Evolutionary conservation across 495 filamentous ascomycete genomes (phyloP).

Genomic region (Aspergillus bridgeri): DNA sequence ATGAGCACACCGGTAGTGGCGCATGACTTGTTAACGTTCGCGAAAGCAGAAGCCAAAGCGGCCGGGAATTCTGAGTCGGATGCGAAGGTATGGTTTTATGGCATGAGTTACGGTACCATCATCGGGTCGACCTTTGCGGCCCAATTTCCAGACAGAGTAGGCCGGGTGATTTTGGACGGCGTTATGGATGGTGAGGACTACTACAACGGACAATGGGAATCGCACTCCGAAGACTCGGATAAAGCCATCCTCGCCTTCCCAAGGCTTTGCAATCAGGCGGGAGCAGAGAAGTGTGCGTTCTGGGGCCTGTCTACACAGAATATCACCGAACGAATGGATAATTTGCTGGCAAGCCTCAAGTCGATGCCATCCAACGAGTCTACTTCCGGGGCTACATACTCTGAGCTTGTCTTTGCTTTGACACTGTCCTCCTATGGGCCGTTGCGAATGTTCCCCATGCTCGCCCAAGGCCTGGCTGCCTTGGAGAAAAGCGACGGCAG

Average conservation of each 20-base stretch:
- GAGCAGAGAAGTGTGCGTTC: conserved; percentile 32
- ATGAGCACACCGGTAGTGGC: conserved; percentile 35
- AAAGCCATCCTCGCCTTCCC: conserved; percentile 33
- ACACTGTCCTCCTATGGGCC: conserved; percentile 15
- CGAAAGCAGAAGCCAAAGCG: conserved; percentile 25
- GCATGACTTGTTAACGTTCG: conserved; percentile 37
- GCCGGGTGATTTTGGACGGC: conserved; percentile 42
- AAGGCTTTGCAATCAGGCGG: conserved; percentile 38
- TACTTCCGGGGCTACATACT: conserved; percentile 32
- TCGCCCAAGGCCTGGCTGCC: conserved; percentile 13
- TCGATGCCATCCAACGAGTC: conserved; percentile 35
- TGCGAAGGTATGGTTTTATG: conserved; percentile 50
- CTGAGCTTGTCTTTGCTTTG: conserved; percentile 21
- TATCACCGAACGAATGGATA: conserved; percentile 34
- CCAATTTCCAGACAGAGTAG: conserved; percentile 43
- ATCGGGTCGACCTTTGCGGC: conserved; percentile 51
- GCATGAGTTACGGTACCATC: conserved; percentile 60
- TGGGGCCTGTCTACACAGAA: conserved; percentile 36
- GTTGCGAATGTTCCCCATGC: conserved; percentile 11
- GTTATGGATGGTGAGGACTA: conserved; percentile 43
- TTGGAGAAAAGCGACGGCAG: conserved; percentile 11
- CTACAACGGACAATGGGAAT: conserved; percentile 30
- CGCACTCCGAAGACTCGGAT: conserved; percentile 41
- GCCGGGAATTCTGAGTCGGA: conserved; percentile 17
- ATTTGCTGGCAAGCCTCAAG: conserved; percentile 28